phyloP scores from a whole-genome alignment of 2,329 filamentous ascomycete genomes.

The Fusarium albidum region DNA sequence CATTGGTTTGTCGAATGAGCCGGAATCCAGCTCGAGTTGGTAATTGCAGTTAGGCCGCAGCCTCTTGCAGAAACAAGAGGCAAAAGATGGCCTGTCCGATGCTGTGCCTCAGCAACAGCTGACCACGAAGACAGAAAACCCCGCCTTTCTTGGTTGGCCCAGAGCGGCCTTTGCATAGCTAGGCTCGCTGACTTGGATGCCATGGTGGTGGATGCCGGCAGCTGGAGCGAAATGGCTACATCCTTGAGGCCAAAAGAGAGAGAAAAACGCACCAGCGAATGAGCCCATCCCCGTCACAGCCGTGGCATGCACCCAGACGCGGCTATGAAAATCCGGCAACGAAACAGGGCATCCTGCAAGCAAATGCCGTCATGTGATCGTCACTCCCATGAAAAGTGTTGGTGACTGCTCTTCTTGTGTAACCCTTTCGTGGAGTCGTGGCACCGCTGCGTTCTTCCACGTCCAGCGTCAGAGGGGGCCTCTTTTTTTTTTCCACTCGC shows the following conservation, averaged over 20 bases:
- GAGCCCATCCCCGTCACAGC: neutral
- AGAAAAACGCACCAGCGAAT: conserved; percentile 2
- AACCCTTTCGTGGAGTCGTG: conserved; percentile 23
- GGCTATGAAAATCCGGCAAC: neutral
- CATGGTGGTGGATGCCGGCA: neutral
- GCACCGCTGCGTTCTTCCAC: conserved; percentile 13
- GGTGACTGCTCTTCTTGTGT: conserved; percentile 12
- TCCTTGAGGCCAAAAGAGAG: neutral
- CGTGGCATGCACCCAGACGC: neutral
- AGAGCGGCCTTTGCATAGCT: conserved; percentile 2
- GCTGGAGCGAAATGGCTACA: too few relatives aligned
- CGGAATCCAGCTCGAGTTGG: conserved; percentile 1
- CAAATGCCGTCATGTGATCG: neutral
- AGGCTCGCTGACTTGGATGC: conserved; percentile 1
- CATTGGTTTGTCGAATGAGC: neutral
- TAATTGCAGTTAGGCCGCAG: conserved; percentile 14
- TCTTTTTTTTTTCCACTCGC: neutral
- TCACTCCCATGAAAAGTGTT: neutral
- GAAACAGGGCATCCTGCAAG: neutral
- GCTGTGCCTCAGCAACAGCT: conserved; percentile 25
- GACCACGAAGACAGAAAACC: conserved; percentile 11
- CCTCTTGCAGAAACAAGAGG: conserved; percentile 1
- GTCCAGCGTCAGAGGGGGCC: neutral
- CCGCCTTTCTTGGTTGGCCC: neutral
- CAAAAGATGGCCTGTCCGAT: conserved; percentile 8